A percentile compares a stretch with the other conserved stretches of the same genome.
These are phyloP conservation scores for Xylaria palmicola DNA, from an alignment of 495 filamentous ascomycete genomes.

Conservation along the genomic window DNA sequence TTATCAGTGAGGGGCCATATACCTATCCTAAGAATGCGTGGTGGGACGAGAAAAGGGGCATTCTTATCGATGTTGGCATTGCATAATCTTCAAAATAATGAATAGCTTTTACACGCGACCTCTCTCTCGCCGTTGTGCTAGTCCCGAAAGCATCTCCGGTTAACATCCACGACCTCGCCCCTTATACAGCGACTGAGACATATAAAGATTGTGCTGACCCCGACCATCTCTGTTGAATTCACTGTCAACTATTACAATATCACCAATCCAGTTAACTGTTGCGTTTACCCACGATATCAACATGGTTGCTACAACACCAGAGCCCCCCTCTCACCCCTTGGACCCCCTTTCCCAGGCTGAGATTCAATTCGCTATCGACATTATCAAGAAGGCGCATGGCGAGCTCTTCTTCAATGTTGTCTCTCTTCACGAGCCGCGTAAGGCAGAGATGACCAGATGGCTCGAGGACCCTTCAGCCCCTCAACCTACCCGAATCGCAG, in stretches of 20 bases:
- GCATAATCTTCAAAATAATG: slow-evolving; percentile 8
- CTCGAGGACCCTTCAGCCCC: slow-evolving; percentile 60
- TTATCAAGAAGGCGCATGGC: slow-evolving; percentile 70
- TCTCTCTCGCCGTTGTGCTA: too few species aligned
- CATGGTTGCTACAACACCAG: slow-evolving; percentile 23
- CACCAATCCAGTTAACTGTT: too few species aligned
- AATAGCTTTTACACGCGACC: background rate
- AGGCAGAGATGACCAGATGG: slow-evolving; percentile 85
- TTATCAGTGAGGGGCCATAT: slow-evolving; percentile 18
- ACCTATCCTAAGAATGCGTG: background rate
- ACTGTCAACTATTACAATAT: background rate
- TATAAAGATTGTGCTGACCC: too few species aligned
- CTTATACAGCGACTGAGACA: too few species aligned
- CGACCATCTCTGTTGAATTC: background rate
- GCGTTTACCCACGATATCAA: too few species aligned
- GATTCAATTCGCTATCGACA: slow-evolving; percentile 70
- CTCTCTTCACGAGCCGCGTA: slow-evolving; percentile 82
- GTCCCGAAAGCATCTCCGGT: background rate
- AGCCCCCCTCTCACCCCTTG: slow-evolving; percentile 62
- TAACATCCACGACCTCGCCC: background rate
- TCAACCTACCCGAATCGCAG: slow-evolving; percentile 71
- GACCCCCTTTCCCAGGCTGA: slow-evolving; percentile 78
- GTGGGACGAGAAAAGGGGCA: background rate
- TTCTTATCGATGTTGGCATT: slow-evolving; percentile 12
- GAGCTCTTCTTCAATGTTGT: slow-evolving; percentile 83